Evolutionary conservation across 148 eudicot species (phyloP), one percentile per base, ranked within the genome.

Genomic region (Cornus suecica): DNA sequence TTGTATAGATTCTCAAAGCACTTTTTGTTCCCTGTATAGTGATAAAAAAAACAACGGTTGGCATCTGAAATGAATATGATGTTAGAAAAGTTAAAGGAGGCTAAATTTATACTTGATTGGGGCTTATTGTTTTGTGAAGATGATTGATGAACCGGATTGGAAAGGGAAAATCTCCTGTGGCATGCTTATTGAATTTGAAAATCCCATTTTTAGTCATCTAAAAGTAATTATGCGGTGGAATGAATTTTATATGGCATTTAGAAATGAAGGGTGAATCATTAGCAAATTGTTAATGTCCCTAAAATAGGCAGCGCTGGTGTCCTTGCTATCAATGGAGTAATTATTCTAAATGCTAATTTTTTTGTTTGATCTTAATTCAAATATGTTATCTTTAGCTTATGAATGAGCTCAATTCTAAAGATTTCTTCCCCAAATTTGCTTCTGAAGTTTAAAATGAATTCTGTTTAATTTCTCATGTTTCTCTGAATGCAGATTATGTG

Each of bases 401-500:
- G 23, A 2, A 4, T 56, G 8, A 22, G 9, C 24, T 58, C 20
- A 58, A 58, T 18, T 20, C 23, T 58, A 18, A 20, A 58, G 62
- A 20, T 22, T 6, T n/a, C 42, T n/a, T 18, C 62, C 20, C 62
- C 24, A 22, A 18, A 27, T n/a, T 52, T 52, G 28, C 23, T 7
- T 66, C 34, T 18, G 62, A 58, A 51, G 24, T 25, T 32, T 1
- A 52, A 62, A 48, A 8, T 16, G 23, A 28, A 13, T 62, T 2
- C 42, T 28, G 62, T 54, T 8, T 67, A 32, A 56, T 54, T 18
- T 24, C 8, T 60, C 42, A 37, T 22, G 52, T 65, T 42, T 73
- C 63, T 74, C 24, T 75, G 72, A 69, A 76, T 88, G 87, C 93
- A 96, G 99, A 78, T 51, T 96, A 24, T 93, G 98, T 71, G 86